Base-by-base conservation (phyloP, 1,139 yeast genomes). In the Lodderomyces jiufengensis region DNA sequence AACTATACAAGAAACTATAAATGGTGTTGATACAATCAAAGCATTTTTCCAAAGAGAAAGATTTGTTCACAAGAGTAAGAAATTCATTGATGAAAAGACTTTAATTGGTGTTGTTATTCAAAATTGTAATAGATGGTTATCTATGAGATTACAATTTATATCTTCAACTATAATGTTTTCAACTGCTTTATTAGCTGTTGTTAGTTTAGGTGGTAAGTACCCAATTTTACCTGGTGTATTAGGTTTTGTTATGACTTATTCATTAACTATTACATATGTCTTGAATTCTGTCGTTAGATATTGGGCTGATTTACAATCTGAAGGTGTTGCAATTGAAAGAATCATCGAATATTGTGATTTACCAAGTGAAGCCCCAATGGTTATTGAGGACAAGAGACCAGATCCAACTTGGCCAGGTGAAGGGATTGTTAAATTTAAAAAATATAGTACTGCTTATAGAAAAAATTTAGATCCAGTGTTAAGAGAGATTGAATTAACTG, bases 1-100 rank as follows among this genome's bases (percentile, higher is more conserved):
- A 0, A 79, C 78, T 42, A 59, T 80, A 30, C 81, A 79, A 44
- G 86, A 80, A 52, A 73, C 80, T 9, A 58, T 80, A 29, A 63
- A 65, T 30, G 87, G 87, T 2, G 69, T 75, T 34, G 80, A 75
- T 32, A 80, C 83, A 3, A 72, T 80, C 28, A 61, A 73, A 39
- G 85, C 86, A 0, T 80, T 63, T 43, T 49, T 64, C 20, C 84
- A 80, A 42, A 53, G 59, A 15, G 66, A 60, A 6, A 68, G 86
- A 43, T 82, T 81, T 52, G 63, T 63, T 28, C 68, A 60, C 39
- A 63, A 77, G 40, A 79, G 78, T 47, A 73, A 70, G 42, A 33
- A 80, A 80, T 45, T 76, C 54, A 59, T 81, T 46, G 74, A 78
- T 43, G 76, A 84, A 13, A 61, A 73, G 24, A 78, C 74, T 50